Evolutionary conservation across 352 stramenopile genomes (phyloP), one percentile per base, ranked within the genome.

Genomic region (Pythium volutum): DNA sequence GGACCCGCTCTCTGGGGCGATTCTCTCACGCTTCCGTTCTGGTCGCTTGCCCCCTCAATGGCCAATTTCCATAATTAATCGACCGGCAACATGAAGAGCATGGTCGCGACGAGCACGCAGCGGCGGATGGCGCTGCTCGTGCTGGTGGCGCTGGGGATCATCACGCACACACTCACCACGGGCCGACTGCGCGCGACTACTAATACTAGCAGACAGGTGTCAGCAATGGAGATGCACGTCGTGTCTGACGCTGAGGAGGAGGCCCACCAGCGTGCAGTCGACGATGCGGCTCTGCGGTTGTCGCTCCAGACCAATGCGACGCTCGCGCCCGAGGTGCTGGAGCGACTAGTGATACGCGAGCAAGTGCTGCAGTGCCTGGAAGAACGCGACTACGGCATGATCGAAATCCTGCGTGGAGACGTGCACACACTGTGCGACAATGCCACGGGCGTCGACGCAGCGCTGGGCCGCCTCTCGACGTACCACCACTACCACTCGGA

Each of bases 381-480:
- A 22, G 10, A 20, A 14, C 43, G 45, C n/a, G 55, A 62, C 45
- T 46, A 55, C 33, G 55, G 55, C 5, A 38, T 62, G 25, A 12
- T 54, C 2, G 10, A 43, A 12, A 33, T 46, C 11, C 18, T 66
- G 2, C 48, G 34, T 2, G 18, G 53, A 9, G 27, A 27, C 20
- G 8, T 14, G 1, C 25, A 15, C 15, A 56, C 48, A 36, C 27
- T 55, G 16, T 66, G 59, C 26, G 27, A 49, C 38, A 38, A 54
- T 16, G 38, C 48, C 6, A 52, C 39, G 3, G 49, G 39, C 26
- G 77, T 70, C 36, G 20, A 59, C 22, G 62, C 45, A 18, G 47
- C 61, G 29, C 29, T 52, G 1, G 34, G 15, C 9, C 18, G 9
- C 14, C 54, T 60, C 9, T 58, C 51, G 23, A 58, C 20, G 0